Evolutionary conservation across 2,329 filamentous ascomycete species (phyloP).

Genomic region (Epichloe sibirici): DNA sequence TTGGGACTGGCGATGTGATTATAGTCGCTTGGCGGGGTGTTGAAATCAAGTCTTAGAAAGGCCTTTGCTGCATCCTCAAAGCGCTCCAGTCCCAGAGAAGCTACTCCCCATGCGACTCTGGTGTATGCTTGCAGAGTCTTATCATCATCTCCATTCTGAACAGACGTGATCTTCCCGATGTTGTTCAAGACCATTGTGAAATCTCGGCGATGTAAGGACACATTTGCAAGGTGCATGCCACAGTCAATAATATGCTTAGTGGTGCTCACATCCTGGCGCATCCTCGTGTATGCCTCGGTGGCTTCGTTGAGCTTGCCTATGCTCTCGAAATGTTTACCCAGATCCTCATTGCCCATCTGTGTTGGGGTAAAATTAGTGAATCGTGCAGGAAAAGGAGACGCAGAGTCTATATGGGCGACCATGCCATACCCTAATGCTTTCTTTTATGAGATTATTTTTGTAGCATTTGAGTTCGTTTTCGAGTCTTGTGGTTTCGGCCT

Average conservation of each 20-base stretch:
- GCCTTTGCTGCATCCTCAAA: conserved; percentile 52
- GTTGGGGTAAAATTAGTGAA: background rate
- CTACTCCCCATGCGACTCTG: conserved; percentile 39
- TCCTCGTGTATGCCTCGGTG: conserved; percentile 66
- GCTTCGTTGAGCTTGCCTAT: conserved; percentile 64
- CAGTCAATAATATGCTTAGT: conserved; percentile 75
- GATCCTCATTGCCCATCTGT: conserved; percentile 88
- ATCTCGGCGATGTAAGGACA: conserved; percentile 64
- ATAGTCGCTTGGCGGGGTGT: conserved; percentile 37
- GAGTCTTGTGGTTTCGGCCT: conserved; percentile 59
- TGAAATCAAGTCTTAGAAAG: conserved; percentile 56
- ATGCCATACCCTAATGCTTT: conserved; percentile 68
- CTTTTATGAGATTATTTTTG: conserved; percentile 94
- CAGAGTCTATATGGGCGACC: background rate
- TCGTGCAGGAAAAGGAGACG: background rate
- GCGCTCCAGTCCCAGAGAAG: conserved; percentile 32
- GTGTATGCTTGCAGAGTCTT: conserved; percentile 35
- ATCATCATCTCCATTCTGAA: conserved; percentile 35
- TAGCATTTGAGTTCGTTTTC: conserved; percentile 82
- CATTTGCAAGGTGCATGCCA: conserved; percentile 63
- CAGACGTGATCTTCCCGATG: conserved; percentile 49
- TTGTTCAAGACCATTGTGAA: conserved; percentile 57
- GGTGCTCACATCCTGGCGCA: conserved; percentile 83
- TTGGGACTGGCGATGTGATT: conserved; percentile 68
- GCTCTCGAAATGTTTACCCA: conserved; percentile 70